phyloP scores from a whole-genome alignment of 108 stramenopile species.

The Cylindrotheca closterium region DNA sequence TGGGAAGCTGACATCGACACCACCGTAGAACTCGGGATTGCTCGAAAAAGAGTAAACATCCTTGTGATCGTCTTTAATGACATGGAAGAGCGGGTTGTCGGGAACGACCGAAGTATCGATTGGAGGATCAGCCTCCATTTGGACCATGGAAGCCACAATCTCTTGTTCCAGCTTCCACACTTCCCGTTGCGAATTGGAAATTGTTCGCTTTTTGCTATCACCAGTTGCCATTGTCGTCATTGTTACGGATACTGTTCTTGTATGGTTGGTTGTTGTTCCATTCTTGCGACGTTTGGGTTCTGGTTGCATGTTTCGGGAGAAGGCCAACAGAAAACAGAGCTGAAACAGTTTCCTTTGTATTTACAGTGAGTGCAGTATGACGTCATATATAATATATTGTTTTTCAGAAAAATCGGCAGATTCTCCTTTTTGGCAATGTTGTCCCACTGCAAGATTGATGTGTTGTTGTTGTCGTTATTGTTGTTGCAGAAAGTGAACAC shows the following conservation, averaged over 20 bases:
- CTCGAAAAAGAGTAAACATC: constrained; percentile 16
- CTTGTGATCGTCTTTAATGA: constrained; percentile 5
- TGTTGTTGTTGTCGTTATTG: too few relatives aligned
- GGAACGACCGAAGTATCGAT: constrained; percentile 2
- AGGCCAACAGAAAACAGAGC: too few relatives aligned
- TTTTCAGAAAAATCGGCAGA: too few relatives aligned
- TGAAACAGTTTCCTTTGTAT: too few relatives aligned
- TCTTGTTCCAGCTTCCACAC: constrained; percentile 26
- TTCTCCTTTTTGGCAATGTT: too few relatives aligned
- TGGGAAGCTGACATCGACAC: constrained; percentile 67
- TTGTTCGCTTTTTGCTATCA: background rate
- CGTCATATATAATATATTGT: too few relatives aligned
- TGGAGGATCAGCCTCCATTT: constrained; percentile 16
- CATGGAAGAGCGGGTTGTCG: constrained; percentile 7
- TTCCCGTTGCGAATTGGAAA: background rate
- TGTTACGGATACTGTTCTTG: constrained; percentile 20
- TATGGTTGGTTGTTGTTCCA: too few relatives aligned
- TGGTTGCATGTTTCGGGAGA: too few relatives aligned
- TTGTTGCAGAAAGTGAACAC: too few relatives aligned
- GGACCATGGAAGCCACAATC: constrained; percentile 14
- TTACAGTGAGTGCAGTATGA: too few relatives aligned
- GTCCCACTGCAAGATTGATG: too few relatives aligned
- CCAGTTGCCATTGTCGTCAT: constrained; percentile 5
- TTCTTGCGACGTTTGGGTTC: too few relatives aligned
- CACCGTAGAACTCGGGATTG: constrained; percentile 43